A percentile compares a stretch with the other conserved stretches of the same genome.
Evolutionary conservation across 116 monocot genomes (phyloP).

Genomic region (Cymodocea nodosa): DNA sequence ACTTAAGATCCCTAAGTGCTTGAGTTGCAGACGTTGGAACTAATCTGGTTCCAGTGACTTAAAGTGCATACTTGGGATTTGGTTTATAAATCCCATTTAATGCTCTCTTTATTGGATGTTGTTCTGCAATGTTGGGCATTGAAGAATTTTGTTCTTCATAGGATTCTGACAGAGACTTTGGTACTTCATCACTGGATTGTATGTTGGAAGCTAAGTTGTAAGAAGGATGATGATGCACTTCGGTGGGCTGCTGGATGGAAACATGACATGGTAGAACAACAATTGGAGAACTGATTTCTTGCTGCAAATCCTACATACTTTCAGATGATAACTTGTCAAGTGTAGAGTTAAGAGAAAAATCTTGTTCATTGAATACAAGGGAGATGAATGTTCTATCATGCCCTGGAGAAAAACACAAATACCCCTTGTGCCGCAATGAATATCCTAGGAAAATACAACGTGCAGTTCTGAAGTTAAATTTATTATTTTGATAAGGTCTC

Average conservation of each 20-base stretch:
- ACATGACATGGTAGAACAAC: no score
- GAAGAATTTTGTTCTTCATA: no score
- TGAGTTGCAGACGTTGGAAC: background rate
- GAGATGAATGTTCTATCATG: background rate
- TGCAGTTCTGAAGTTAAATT: background rate
- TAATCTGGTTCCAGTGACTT: background rate
- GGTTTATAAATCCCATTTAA: background rate
- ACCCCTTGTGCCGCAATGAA: background rate
- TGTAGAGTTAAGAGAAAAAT: no score
- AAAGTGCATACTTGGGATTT: conserved; percentile 2
- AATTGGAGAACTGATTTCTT: no score
- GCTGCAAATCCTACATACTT: no score
- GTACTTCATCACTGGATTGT: background rate
- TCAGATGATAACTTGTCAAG: no score
- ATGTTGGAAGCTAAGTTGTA: no score
- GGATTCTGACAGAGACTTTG: no score
- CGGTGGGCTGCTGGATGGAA: no score
- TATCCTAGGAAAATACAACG: background rate
- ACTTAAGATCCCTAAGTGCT: background rate
- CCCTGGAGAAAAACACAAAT: background rate
- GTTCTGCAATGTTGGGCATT: no score
- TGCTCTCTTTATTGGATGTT: no score
- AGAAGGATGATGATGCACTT: no score
- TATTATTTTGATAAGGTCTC: background rate
- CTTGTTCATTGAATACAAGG: background rate